Evolutionary conservation across 148 eudicot species (phyloP), one percentile per base, ranked within the genome.

Genomic region (Vaccinium darrowii): DNA sequence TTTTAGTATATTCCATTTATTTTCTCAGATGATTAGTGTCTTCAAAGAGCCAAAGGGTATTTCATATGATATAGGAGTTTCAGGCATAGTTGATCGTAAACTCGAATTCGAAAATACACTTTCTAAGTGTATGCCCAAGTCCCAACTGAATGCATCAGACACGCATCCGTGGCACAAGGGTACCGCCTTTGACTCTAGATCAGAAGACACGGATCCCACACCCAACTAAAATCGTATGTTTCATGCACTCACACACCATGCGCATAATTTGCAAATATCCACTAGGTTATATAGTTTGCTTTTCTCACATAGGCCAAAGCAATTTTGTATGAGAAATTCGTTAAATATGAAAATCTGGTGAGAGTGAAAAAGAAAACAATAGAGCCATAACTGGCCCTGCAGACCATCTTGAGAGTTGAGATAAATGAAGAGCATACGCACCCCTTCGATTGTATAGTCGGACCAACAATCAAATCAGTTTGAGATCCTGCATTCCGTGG

Each of bases 401-500:
- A 74, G 36, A 83, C 39, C n/a, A 21, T 49, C 67, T 65, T 52
- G 18, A 63, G 14, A 30, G 58, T 60, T 21, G 19, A 15, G 39
- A 78, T 8, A 75, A 56, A 74, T 8, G 72, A 79, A 15, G 50
- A 43, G 8, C 53, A 19, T 65, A 88, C 97, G 5, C 89, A 96
- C 98, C 89, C 86, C 81, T 88, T 94, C 30, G 95, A 83, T 36
- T 88, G 96, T 39, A 87, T 79, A 30, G 93, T 83, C 21, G 99
- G 93, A 84, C 90, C 91, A 81, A 90, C 87, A 65, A 85, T 91
- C 27, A 97, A 79, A 87, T 92, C 94, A 86, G 91, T 92, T 63
- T 84, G 91, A 88, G 82, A 63, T 30, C 91, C 93, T 86, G 91
- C 93, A 85, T 87, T 97, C 57, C 89, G 91, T 15, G 84, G 84